phyloP scores from a whole-genome alignment of 2,329 filamentous ascomycete genomes.

The Atkinsonella hypoxylon region DNA sequence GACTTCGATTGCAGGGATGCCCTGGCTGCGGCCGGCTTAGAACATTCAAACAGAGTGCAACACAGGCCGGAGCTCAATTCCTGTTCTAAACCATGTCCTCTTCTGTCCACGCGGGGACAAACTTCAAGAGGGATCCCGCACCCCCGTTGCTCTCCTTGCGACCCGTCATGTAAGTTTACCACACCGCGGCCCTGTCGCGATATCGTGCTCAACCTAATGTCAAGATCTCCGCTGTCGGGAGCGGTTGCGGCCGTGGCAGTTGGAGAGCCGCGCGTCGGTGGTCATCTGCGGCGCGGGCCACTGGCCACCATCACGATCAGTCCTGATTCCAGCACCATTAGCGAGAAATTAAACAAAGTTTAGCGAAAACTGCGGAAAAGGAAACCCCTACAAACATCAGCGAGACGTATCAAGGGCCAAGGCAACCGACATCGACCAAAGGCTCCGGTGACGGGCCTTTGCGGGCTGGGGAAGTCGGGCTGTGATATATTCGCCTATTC shows the following conservation, averaged over 20 bases:
- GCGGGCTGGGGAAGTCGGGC: not conserved
- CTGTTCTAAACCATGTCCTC: not conserved
- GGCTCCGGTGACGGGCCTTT: not conserved
- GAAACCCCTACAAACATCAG: not conserved
- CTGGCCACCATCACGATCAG: slow-evolving; percentile 1
- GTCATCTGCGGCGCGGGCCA: slow-evolving; percentile 4
- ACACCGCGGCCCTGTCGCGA: not conserved
- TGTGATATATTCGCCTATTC: not conserved
- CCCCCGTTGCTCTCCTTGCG: no score
- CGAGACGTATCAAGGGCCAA: not conserved
- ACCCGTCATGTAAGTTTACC: no score
- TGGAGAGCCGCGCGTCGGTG: not conserved
- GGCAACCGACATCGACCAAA: not conserved
- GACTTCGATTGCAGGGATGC: not conserved
- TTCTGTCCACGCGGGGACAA: no score
- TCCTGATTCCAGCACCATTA: not conserved
- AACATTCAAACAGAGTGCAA: no score
- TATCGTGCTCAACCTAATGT: not conserved
- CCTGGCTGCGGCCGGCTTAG: not conserved
- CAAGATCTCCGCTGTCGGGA: slow-evolving; percentile 2
- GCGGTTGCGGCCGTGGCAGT: slow-evolving; percentile 2
- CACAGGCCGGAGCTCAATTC: not conserved
- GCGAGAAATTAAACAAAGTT: not conserved
- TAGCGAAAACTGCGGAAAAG: not conserved
- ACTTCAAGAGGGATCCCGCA: no score